Conservation (phyloP, 1,284 basidiomycete species). For the Bondarzewia mesenterica region DNA sequence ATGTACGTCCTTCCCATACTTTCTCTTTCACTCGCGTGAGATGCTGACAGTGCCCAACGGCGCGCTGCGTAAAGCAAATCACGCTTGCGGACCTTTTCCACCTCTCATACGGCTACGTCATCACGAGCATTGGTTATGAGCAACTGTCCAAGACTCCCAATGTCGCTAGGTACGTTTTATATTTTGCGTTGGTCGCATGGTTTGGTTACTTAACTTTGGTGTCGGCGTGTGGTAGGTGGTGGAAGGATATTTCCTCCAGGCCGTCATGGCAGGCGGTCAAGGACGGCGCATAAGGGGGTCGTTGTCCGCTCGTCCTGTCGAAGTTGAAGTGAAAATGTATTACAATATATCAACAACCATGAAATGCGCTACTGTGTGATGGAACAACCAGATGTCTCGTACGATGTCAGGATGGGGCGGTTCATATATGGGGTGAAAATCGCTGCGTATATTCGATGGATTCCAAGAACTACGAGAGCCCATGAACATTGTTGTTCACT, state of each 20-base stretch:
- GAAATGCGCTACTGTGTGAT: no score
- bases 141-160: conserved; percentile 21
- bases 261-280: conserved; percentile 29
- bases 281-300: conserved; percentile 13
- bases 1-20: conserved; percentile 22
- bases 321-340: no score
- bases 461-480: no score
- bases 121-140: conserved; percentile 15
- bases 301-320: no score
- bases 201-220: neutral
- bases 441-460: no score
- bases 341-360: no score
- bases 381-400: no score
- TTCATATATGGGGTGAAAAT: no score
- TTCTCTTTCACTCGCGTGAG: neutral
- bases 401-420: no score
- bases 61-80: conserved; percentile 20
- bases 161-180: conserved; percentile 17
- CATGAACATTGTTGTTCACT: neutral
- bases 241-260: conserved; percentile 18
- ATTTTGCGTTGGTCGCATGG: neutral
- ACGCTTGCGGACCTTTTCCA: conserved; percentile 49
- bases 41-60: neutral
- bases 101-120: conserved; percentile 32
- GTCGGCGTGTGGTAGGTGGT: conserved; percentile 11